phyloP scores from a whole-genome alignment of 371 early-diverging fungal species.

The Rhizopus arrhizus region DNA sequence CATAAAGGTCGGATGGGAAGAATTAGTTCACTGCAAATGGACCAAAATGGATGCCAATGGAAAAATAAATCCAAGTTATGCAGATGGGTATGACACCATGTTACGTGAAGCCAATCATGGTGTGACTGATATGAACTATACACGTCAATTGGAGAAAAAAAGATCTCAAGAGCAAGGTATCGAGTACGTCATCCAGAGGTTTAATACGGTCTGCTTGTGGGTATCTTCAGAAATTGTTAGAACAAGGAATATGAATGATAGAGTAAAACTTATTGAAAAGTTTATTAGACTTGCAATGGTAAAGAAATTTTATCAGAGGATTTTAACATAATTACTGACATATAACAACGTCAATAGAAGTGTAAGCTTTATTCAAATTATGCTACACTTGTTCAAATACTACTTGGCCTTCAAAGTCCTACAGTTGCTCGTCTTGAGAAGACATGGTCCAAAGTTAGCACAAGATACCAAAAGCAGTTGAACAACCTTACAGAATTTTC shows the following conservation, averaged over 20 bases:
- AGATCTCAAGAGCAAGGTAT: constrained; percentile 45
- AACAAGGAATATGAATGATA: constrained; percentile 54
- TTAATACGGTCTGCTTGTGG: constrained; percentile 73
- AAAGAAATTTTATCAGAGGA: constrained; percentile 7
- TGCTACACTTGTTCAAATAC: constrained; percentile 64
- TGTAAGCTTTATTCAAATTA: constrained; percentile 67
- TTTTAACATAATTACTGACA: background rate
- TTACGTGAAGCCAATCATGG: background rate
- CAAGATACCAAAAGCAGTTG: constrained; percentile 52
- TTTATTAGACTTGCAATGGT: constrained; percentile 74
- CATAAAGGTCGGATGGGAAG: constrained; percentile 63
- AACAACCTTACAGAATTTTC: constrained; percentile 60
- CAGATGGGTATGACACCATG: constrained; percentile 2
- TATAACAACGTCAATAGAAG: constrained; percentile 40
- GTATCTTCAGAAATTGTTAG: constrained; percentile 69
- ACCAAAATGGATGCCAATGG: constrained; percentile 43
- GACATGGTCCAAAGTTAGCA: constrained; percentile 65
- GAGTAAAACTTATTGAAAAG: constrained; percentile 68
- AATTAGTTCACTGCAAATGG: constrained; percentile 65
- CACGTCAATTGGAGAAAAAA: constrained; percentile 18
- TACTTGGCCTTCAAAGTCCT: constrained; percentile 66
- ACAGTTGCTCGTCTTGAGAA: constrained; percentile 59
- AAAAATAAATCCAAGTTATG: constrained; percentile 11
- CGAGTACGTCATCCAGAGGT: constrained; percentile 63
- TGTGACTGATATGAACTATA: constrained; percentile 22